Percentiles rank a stretch among this genome's conserved stretches.
These are phyloP conservation scores for Sporobolus alterniflorus DNA, from an alignment of 202 grass and related monocot species.

Conservation along the genomic window DNA sequence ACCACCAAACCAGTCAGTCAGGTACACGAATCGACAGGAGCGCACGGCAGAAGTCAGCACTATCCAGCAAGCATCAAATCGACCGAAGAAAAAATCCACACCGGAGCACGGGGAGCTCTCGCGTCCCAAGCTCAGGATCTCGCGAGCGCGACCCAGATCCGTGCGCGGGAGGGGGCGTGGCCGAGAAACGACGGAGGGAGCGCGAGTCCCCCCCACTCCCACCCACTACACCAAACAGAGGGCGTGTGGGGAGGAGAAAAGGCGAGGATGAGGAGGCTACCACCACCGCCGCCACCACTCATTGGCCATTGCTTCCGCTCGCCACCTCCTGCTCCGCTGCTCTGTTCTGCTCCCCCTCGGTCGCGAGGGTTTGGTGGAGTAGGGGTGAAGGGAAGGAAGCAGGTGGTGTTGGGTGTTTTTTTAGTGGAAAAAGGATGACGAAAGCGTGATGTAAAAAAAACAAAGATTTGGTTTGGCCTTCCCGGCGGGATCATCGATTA, in stretches of 20 bases:
- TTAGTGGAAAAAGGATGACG: neutral
- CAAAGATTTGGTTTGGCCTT: slow-evolving; percentile 62
- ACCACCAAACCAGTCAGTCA: slow-evolving; percentile 18
- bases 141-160: slow-evolving; percentile 39
- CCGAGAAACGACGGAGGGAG: slow-evolving; percentile 21
- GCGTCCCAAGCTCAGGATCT: slow-evolving; percentile 48
- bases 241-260: slow-evolving; percentile 24
- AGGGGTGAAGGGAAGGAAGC: slow-evolving; percentile 43
- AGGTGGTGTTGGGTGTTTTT: slow-evolving; percentile 43
- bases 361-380: slow-evolving; percentile 58
- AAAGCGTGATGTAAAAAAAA: slow-evolving; percentile 42
- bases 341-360: slow-evolving; percentile 20
- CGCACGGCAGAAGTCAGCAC: neutral
- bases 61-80: slow-evolving; percentile 5
- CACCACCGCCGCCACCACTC: slow-evolving; percentile 27
- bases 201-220: slow-evolving; percentile 21
- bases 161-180: slow-evolving; percentile 3
- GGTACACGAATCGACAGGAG: slow-evolving; percentile 18
- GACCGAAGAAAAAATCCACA: neutral
- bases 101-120: slow-evolving; percentile 14
- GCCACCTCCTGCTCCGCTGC: slow-evolving; percentile 32
- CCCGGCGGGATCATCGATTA: no score
- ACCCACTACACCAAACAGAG: slow-evolving; percentile 32
- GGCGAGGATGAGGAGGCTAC: slow-evolving; percentile 12
- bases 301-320: slow-evolving; percentile 49